A percentile compares a stretch with the other conserved stretches of the same genome.
Conservation (phyloP, 2,329 filamentous ascomycete genomes). For the Xylaria sp. region DNA sequence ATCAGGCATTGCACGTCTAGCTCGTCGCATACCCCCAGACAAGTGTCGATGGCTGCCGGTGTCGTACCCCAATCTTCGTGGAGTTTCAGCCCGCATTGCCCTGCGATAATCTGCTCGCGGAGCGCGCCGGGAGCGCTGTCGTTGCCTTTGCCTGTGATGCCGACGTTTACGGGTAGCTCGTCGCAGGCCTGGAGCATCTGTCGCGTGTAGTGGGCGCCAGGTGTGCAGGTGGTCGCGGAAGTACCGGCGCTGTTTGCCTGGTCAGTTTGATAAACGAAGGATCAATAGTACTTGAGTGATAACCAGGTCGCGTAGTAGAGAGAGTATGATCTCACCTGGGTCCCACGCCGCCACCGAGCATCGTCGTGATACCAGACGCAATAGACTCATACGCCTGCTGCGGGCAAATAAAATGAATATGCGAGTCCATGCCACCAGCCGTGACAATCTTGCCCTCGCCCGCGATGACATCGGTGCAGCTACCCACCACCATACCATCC, state of each 20-base stretch:
- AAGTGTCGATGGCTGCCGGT: conserved; percentile 89
- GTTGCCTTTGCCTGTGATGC: conserved; percentile 94
- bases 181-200: conserved; percentile 93
- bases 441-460: conserved; percentile 92
- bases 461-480: conserved; percentile 90
- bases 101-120: conserved; percentile 82
- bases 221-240: conserved; percentile 93
- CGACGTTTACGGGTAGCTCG: conserved; percentile 82
- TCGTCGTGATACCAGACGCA: conserved; percentile 86
- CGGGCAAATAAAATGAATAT: conserved; percentile 95
- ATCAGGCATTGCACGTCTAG: conserved; percentile 93
- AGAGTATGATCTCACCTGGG: conserved; percentile 67
- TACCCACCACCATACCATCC: conserved; percentile 81
- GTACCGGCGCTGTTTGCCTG: conserved; percentile 73
- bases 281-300: background rate
- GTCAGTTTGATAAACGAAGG: conserved; percentile 29
- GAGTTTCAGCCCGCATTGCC: conserved; percentile 89
- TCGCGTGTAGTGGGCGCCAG: conserved; percentile 81
- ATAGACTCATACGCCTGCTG: conserved; percentile 88
- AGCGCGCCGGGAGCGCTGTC: conserved; percentile 77
- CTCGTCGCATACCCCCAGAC: conserved; percentile 86
- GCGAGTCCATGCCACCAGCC: conserved; percentile 87
- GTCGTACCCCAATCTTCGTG: conserved; percentile 97
- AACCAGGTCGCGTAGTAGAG: background rate
- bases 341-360: conserved; percentile 90